These are phyloP conservation scores for Penicillium thymicola DNA, from an alignment of 2,329 filamentous ascomycete species.

Conservation along the genomic window DNA sequence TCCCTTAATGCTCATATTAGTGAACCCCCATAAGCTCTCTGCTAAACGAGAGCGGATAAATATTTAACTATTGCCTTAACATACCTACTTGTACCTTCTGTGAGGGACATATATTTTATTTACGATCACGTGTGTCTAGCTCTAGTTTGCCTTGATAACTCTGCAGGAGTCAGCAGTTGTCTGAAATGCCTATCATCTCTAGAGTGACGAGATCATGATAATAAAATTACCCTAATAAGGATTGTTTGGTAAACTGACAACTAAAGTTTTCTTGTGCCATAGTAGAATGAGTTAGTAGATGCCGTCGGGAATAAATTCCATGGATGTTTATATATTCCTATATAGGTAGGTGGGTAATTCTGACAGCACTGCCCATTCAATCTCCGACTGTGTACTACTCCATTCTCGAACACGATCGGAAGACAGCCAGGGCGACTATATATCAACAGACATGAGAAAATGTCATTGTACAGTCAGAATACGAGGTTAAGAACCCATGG, in stretches of 20 bases:
- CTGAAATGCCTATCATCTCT: background rate
- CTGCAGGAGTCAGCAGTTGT: background rate
- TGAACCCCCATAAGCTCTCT: background rate
- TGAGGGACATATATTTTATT: background rate
- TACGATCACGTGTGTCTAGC: background rate
- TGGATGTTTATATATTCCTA: background rate
- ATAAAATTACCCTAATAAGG: background rate
- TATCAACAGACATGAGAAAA: background rate
- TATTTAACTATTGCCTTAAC: no score
- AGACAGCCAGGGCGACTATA: background rate
- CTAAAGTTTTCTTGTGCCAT: background rate
- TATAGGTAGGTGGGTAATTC: background rate
- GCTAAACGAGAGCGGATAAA: no score
- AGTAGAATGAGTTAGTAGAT: background rate
- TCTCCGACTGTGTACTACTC: background rate
- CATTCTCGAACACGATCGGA: background rate
- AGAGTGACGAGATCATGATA: constrained; percentile 3
- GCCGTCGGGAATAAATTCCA: background rate
- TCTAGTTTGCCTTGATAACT: background rate
- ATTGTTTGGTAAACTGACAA: background rate
- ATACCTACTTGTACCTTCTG: background rate
- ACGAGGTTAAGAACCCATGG: background rate
- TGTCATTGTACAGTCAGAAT: background rate
- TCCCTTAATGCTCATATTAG: background rate
- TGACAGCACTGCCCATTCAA: background rate